These are phyloP conservation scores for Letharia columbiana DNA, from an alignment of 495 filamentous ascomycete species.

Conservation along the genomic window DNA sequence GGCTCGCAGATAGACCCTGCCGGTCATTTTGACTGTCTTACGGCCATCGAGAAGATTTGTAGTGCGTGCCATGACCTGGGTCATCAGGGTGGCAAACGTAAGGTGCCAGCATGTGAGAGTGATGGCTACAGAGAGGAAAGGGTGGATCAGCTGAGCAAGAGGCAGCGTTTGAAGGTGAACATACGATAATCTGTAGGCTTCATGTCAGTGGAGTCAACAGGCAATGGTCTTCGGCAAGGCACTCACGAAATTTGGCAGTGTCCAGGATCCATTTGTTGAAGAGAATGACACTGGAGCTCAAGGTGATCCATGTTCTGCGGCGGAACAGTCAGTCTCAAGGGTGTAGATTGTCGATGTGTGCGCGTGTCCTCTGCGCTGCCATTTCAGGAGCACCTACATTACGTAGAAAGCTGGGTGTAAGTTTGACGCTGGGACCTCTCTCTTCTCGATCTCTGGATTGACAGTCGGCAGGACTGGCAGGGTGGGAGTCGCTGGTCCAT, in stretches of 20 bases:
- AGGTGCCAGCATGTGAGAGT: constrained; percentile 75
- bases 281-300: constrained; percentile 88
- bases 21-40: constrained; percentile 59
- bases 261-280: constrained; percentile 99
- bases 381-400: constrained; percentile 46
- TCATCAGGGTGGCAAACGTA: constrained; percentile 61
- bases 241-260: constrained; percentile 74
- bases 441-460: constrained; percentile 64
- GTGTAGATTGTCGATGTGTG: not conserved
- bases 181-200: constrained; percentile 24
- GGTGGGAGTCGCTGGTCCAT: constrained; percentile 50
- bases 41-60: constrained; percentile 60
- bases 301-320: constrained; percentile 74
- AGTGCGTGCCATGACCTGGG: constrained; percentile 61
- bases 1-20: constrained; percentile 55
- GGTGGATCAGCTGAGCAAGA: not conserved
- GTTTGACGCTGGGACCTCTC: constrained; percentile 49
- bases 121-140: constrained; percentile 34
- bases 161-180: constrained; percentile 1
- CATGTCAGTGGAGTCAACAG: constrained; percentile 11
- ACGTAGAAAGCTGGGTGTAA: constrained; percentile 88
- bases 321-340: constrained; percentile 25
- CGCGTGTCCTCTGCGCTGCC: not conserved
- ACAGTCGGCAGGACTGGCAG: constrained; percentile 68
- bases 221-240: not conserved